These are phyloP conservation scores for Oemleria cerasiformis DNA, from an alignment of 306 rosid species.

Conservation along the genomic window DNA sequence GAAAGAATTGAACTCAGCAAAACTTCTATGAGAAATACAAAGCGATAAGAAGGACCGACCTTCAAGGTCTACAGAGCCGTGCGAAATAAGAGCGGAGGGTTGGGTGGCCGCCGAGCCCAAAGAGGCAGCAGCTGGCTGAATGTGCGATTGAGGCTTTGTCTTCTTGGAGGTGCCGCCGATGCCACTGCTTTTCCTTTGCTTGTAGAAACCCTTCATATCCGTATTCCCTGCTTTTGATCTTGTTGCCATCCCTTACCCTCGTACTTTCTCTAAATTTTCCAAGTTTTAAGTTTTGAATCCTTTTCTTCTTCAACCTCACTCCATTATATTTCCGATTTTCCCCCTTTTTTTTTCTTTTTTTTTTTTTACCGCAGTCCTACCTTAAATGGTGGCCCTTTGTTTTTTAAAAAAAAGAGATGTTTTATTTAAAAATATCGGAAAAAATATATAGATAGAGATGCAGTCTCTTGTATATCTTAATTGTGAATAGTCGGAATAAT, in stretches of 20 bases:
- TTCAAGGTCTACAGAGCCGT: constrained; percentile 34
- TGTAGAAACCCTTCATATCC: constrained; percentile 53
- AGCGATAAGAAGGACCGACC: constrained; percentile 20
- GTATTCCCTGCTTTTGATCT: constrained; percentile 5
- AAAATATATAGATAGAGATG: too few relatives aligned
- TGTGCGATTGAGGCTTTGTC: constrained; percentile 13
- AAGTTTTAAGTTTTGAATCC: constrained; percentile 23
- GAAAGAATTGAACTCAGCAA: not conserved
- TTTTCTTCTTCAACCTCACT: not conserved
- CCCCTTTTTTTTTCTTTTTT: not conserved
- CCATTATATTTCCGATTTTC: too few relatives aligned
- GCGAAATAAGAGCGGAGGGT: constrained; percentile 40
- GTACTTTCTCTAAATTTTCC: constrained; percentile 21
- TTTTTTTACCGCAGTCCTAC: too few relatives aligned
- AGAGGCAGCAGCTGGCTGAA: constrained; percentile 19
- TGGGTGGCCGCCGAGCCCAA: constrained; percentile 33
- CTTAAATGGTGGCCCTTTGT: too few relatives aligned
- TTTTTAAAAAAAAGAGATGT: too few relatives aligned
- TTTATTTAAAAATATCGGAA: too few relatives aligned
- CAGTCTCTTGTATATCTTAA: too few relatives aligned
- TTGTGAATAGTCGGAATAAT: too few relatives aligned
- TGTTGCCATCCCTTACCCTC: constrained; percentile 29
- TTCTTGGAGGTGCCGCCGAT: constrained; percentile 7
- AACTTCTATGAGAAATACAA: not conserved
- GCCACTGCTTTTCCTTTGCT: constrained; percentile 44